These are phyloP conservation scores for Aspergillus tanneri DNA, from an alignment of 2,329 filamentous ascomycete genomes.

Conservation along the genomic window DNA sequence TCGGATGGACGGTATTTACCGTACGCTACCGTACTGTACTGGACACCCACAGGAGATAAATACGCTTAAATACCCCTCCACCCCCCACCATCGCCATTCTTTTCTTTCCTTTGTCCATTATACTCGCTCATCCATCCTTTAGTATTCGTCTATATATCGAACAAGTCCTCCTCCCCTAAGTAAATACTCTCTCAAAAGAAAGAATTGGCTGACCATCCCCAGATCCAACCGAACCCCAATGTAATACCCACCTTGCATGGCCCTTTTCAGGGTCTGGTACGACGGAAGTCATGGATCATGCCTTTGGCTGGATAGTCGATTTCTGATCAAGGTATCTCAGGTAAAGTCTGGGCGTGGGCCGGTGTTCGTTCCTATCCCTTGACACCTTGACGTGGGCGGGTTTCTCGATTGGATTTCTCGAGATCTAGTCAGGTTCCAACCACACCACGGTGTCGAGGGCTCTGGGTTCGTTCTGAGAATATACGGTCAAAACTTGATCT, in stretches of 20 bases:
- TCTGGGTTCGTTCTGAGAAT: constrained; percentile 61
- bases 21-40: too few species aligned
- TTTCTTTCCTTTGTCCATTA: constrained; percentile 6
- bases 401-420: constrained; percentile 5
- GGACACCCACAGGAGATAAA: too few species aligned
- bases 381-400: constrained; percentile 2
- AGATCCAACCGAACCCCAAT: constrained; percentile 19
- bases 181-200: background rate
- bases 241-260: constrained; percentile 22
- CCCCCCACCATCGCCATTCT: constrained; percentile 10
- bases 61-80: constrained; percentile 17
- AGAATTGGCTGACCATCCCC: constrained; percentile 13
- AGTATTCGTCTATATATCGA: constrained; percentile 1
- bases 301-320: constrained; percentile 42
- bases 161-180: constrained; percentile 22
- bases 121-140: constrained; percentile 3
- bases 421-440: constrained; percentile 1
- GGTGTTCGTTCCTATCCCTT: constrained; percentile 55
- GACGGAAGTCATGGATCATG: constrained; percentile 41
- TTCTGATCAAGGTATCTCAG: constrained; percentile 51
- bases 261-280: background rate
- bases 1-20: too few species aligned
- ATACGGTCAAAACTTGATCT: constrained; percentile 97
- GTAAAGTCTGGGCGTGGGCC: constrained; percentile 60
- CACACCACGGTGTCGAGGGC: constrained; percentile 8